Evolutionary conservation across 352 stramenopile genomes (phyloP).

Genomic region (Elongisporangium senticosum): DNA sequence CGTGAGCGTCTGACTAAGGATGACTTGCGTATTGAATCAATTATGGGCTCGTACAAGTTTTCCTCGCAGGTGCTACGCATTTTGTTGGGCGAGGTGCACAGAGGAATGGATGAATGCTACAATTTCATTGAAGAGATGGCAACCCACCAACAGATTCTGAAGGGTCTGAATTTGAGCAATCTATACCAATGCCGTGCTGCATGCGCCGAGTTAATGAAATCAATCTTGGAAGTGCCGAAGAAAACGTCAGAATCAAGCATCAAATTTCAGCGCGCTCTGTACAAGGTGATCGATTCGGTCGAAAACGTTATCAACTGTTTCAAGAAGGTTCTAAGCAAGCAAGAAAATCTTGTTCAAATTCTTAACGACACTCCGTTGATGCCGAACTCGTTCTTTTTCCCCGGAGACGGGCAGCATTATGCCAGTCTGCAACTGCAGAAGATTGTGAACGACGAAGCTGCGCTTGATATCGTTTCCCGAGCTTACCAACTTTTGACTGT

Average conservation of each 20-base stretch:
- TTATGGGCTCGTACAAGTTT: constrained; percentile 85
- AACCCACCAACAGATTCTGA: constrained; percentile 62
- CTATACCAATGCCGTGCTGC: constrained; percentile 61
- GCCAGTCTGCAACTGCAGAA: constrained; percentile 69
- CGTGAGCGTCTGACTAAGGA: constrained; percentile 77
- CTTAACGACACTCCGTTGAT: constrained; percentile 80
- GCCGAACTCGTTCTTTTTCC: constrained; percentile 85
- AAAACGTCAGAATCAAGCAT: constrained; percentile 66
- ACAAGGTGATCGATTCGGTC: constrained; percentile 79
- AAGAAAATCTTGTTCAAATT: constrained; percentile 79
- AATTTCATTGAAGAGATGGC: constrained; percentile 83
- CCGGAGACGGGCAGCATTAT: constrained; percentile 74
- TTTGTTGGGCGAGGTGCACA: constrained; percentile 79
- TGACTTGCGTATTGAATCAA: constrained; percentile 72
- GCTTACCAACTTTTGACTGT: constrained; percentile 80
- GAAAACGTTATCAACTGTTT: constrained; percentile 76
- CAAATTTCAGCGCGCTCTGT: constrained; percentile 80
- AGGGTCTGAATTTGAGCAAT: constrained; percentile 73
- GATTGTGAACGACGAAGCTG: constrained; percentile 75
- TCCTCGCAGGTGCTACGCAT: constrained; percentile 77
- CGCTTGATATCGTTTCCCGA: constrained; percentile 75
- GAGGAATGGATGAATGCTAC: constrained; percentile 76
- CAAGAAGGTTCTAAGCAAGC: constrained; percentile 78
- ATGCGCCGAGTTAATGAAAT: constrained; percentile 76
- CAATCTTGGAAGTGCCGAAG: constrained; percentile 76